Conservation (phyloP, 2,329 filamentous ascomycete species). For the Dothideomycetes sp. region DNA sequence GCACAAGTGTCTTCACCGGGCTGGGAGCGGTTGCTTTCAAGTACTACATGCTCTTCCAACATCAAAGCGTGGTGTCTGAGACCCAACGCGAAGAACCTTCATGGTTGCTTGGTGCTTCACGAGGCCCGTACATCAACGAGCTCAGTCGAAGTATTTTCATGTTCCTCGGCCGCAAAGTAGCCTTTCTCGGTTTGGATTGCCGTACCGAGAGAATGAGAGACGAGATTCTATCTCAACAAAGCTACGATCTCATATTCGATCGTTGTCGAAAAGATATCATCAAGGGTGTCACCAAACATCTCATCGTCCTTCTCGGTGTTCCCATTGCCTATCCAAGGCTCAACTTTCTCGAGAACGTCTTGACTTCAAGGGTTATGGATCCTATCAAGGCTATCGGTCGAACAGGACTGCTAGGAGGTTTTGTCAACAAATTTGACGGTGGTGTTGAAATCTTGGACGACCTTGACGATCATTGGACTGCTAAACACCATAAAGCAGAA, state of each 20-base stretch:
- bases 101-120: constrained; percentile 72
- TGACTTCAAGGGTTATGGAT: constrained; percentile 79
- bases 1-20: constrained; percentile 78
- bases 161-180: constrained; percentile 66
- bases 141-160: constrained; percentile 79
- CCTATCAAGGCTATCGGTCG: constrained; percentile 83
- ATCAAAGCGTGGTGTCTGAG: constrained; percentile 78
- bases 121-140: constrained; percentile 85
- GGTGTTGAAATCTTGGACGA: constrained; percentile 88
- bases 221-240: constrained; percentile 69
- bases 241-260: constrained; percentile 80
- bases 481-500: constrained; percentile 87
- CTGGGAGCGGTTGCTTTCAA: constrained; percentile 91
- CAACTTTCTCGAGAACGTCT: constrained; percentile 55
- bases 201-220: constrained; percentile 82
- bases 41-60: constrained; percentile 98
- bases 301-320: constrained; percentile 79
- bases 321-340: constrained; percentile 38
- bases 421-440: constrained; percentile 84
- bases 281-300: constrained; percentile 76
- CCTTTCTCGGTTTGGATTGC: constrained; percentile 80
- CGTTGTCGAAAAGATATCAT: constrained; percentile 73
- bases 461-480: constrained; percentile 94
- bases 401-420: constrained; percentile 65
- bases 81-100: constrained; percentile 77